Evolutionary conservation across 2,329 filamentous ascomycete species (phyloP).

Genomic region (Fusarium coicis): DNA sequence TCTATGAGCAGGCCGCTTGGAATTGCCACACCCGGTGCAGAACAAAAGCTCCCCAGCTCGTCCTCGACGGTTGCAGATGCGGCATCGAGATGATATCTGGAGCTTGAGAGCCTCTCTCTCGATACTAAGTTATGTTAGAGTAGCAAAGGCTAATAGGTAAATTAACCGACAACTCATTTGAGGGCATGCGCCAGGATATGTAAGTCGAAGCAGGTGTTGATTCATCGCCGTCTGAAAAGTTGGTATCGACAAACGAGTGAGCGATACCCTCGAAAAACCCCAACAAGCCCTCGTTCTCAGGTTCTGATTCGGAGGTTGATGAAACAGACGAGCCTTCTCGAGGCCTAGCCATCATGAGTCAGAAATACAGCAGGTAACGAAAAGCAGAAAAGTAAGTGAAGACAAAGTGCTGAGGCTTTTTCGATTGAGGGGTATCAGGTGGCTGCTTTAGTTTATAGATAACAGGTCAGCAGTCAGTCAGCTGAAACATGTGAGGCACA

Average conservation of each 20-base stretch:
- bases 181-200: background rate
- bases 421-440: background rate
- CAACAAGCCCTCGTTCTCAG: background rate
- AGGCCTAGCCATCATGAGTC: fast-evolving
- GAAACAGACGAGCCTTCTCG: background rate
- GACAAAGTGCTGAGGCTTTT: too few relatives aligned
- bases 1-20: background rate
- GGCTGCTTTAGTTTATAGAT: background rate
- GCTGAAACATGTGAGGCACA: background rate
- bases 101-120: background rate
- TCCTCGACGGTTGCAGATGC: background rate
- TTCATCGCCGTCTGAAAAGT: background rate
- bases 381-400: too few relatives aligned
- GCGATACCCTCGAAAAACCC: background rate
- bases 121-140: background rate
- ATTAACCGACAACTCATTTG: background rate
- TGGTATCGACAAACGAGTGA: background rate
- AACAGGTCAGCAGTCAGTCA: background rate
- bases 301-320: background rate
- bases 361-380: background rate
- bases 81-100: background rate
- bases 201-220: fast-evolving
- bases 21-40: background rate
- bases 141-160: fast-evolving
- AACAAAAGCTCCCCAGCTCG: background rate